Evolutionary conservation across 441 rosid species (phyloP).

Genomic region (Adansonia grandidieri): DNA sequence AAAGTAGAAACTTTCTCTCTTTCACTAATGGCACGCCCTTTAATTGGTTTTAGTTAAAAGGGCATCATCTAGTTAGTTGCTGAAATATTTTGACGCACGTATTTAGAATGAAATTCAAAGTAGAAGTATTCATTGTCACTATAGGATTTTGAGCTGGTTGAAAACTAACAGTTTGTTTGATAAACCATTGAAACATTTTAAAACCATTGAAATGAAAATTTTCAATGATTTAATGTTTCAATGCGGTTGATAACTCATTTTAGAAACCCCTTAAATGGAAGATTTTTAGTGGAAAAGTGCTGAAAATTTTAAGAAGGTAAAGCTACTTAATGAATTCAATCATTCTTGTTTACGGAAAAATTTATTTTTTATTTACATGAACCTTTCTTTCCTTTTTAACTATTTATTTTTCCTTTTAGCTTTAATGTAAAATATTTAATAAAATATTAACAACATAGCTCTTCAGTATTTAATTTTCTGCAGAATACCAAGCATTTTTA

Average conservation of each 20-base stretch:
- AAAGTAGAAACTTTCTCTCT: conserved; percentile 1
- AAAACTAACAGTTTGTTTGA: not conserved
- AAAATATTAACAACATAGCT: not conserved
- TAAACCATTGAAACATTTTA: not conserved
- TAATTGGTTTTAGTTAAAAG: not conserved
- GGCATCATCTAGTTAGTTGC: not conserved
- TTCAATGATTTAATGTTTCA: not conserved
- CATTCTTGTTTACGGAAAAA: conserved; percentile 3
- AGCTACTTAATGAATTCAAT: conserved; percentile 8
- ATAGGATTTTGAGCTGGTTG: conserved; percentile 10
- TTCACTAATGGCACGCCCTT: conserved; percentile 12
- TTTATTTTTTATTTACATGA: not conserved
- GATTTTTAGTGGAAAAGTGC: not conserved
- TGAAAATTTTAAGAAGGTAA: not conserved
- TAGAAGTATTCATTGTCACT: not conserved
- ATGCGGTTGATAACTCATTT: not conserved
- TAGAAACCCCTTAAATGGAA: conserved; percentile 5
- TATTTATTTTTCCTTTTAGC: not conserved
- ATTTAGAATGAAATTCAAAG: conserved; percentile 1
- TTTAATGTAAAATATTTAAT: not conserved
- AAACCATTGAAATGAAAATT: not conserved
- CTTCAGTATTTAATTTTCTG: not conserved
- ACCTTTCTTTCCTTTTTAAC: not conserved
- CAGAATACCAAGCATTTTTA: not conserved
- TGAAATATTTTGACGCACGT: not conserved